phyloP scores from a whole-genome alignment of 1,284 basidiomycete genomes.

The Coriolopsis trogii region DNA sequence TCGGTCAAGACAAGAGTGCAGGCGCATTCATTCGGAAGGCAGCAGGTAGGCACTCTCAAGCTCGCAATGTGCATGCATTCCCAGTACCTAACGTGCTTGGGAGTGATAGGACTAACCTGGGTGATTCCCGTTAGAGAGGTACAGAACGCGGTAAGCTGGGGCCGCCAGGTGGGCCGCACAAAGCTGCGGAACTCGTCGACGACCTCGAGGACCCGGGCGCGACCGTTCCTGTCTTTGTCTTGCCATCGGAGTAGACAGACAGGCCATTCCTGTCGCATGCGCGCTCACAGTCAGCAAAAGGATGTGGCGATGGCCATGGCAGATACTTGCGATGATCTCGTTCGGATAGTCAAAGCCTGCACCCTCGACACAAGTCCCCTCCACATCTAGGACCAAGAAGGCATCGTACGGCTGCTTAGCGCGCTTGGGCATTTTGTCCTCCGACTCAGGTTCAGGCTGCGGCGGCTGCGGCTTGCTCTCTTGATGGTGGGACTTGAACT shows the following conservation, averaged over 20 bases:
- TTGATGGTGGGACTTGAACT: not conserved
- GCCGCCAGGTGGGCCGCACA: conserved; percentile 87
- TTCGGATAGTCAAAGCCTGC: conserved; percentile 52
- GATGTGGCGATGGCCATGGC: conserved; percentile 1
- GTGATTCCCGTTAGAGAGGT: conserved; percentile 88
- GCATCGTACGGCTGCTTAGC: conserved; percentile 65
- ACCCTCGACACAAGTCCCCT: conserved; percentile 82
- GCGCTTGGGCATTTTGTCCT: conserved; percentile 15
- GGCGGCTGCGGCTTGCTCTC: not conserved
- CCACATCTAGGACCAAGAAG: conserved; percentile 84
- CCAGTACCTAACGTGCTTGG: not conserved
- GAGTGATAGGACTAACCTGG: conserved; percentile 58
- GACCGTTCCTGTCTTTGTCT: conserved; percentile 55
- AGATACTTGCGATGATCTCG: conserved; percentile 82
- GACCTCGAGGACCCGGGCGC: conserved; percentile 61
- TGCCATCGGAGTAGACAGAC: conserved; percentile 88
- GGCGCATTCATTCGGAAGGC: no score
- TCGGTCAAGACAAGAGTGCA: no score
- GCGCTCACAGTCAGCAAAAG: not conserved
- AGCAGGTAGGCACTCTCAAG: not conserved
- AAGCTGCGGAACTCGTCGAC: conserved; percentile 86
- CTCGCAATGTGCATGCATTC: not conserved
- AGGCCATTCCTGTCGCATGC: conserved; percentile 76
- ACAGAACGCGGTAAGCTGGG: conserved; percentile 83
- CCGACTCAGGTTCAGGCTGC: no score